Conservation (phyloP, 139 green algal genomes). For the Volvox africanus region DNA sequence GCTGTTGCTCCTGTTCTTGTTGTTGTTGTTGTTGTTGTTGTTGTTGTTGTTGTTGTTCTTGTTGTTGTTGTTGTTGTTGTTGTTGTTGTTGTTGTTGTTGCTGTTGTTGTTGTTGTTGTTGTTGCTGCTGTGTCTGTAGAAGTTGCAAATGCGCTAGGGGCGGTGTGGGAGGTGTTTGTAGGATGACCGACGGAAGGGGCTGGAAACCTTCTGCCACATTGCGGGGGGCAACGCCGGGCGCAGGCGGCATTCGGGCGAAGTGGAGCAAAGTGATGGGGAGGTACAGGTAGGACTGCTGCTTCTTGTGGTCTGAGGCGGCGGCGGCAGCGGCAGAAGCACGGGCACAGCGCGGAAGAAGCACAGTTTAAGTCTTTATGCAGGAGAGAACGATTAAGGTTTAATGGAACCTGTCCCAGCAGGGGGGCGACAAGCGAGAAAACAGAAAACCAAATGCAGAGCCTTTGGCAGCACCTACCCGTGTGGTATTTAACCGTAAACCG, state of each 20-base stretch:
- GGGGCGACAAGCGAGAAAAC: neutral
- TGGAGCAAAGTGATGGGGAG: constrained; percentile 11
- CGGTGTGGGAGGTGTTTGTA: neutral
- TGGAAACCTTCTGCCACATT: neutral
- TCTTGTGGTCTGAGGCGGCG: constrained; percentile 21
- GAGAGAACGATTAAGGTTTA: too few species aligned
- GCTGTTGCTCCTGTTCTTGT: neutral
- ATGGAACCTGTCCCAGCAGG: too few species aligned
- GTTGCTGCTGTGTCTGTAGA: neutral
- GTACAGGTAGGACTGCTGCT: neutral
- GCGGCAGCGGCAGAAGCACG: neutral
- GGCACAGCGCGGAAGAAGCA: too few species aligned
- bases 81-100: neutral
- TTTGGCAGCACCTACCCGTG: neutral
- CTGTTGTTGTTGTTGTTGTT: neutral
- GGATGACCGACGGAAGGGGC: neutral
- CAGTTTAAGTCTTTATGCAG: too few species aligned
- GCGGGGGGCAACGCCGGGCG: constrained; percentile 1
- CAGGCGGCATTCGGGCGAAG: constrained; percentile 6
- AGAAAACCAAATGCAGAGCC: neutral
- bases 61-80: neutral
- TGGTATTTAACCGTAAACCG: constrained; percentile 10
- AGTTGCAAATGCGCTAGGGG: neutral
- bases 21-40: neutral
- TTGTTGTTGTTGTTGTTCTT: neutral